These are phyloP conservation scores for Dacryopinax primogenitus DNA, from an alignment of 768 basidiomycete species.

Conservation along the genomic window DNA sequence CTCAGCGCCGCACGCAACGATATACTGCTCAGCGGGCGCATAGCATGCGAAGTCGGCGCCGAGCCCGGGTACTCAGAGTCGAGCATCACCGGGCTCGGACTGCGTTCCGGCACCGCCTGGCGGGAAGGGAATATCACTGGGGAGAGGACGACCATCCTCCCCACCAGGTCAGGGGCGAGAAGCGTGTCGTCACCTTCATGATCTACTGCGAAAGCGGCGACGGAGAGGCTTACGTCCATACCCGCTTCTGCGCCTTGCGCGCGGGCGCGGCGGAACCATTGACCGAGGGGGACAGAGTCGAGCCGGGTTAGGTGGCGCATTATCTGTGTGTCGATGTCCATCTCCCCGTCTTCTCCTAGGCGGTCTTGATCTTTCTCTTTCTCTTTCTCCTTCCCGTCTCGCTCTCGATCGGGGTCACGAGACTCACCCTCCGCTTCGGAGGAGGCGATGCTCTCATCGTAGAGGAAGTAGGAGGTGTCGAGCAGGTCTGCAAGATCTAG, in stretches of 20 bases:
- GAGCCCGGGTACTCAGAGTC: background rate
- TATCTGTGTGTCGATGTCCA: background rate
- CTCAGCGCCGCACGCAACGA: background rate
- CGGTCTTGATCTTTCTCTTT: no score
- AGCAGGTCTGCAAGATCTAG: background rate
- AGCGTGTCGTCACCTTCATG: constrained; percentile 3
- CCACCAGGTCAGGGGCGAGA: background rate
- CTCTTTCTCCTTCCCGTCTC: no score
- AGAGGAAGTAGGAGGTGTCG: constrained; percentile 6
- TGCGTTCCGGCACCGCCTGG: background rate
- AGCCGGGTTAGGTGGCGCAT: constrained; percentile 5
- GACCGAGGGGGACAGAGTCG: background rate
- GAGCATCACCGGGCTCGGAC: background rate
- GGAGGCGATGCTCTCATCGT: constrained; percentile 5
- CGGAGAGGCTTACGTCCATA: background rate
- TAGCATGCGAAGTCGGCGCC: no score
- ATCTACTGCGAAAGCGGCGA: background rate
- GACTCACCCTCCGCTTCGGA: constrained; percentile 5
- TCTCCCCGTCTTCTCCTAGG: background rate
- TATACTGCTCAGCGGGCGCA: background rate
- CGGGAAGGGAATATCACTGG: background rate
- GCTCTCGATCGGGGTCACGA: no score
- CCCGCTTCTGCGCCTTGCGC: constrained; percentile 4
- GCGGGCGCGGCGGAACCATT: constrained; percentile 2
- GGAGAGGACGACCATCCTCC: constrained; percentile 4